Percentiles rank a stretch among this genome's conserved stretches.
Conservation (phyloP, 768 basidiomycete genomes). For the Lactifluus hygrophoroides region DNA sequence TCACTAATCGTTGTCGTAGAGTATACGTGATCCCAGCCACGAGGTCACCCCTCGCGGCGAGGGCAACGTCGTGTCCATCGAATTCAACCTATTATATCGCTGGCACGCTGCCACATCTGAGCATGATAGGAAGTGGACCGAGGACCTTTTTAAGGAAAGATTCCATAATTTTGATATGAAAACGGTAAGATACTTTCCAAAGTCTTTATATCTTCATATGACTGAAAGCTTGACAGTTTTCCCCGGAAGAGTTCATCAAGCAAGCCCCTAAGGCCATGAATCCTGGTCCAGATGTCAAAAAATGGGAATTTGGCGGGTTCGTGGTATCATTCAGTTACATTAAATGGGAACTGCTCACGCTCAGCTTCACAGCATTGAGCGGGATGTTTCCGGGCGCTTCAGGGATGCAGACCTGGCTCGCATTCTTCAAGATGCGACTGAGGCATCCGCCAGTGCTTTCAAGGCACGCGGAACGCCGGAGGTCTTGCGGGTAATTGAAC, state of each 20-base stretch:
- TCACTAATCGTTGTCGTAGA: conserved; percentile 27
- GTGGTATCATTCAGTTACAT: background rate
- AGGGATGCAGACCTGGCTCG: conserved; percentile 52
- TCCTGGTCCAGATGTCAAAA: conserved; percentile 22
- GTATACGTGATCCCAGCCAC: conserved; percentile 43
- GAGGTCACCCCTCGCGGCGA: conserved; percentile 51
- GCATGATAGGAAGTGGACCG: conserved; percentile 2
- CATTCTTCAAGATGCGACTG: conserved; percentile 55
- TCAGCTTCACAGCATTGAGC: conserved; percentile 23
- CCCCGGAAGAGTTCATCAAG: conserved; percentile 23
- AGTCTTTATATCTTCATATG: background rate
- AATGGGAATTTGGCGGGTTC: conserved; percentile 25
- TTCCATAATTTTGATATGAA: background rate
- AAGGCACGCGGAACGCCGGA: conserved; percentile 62
- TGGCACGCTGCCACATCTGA: conserved; percentile 22
- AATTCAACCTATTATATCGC: conserved; percentile 54
- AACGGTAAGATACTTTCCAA: background rate
- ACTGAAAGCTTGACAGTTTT: conserved; percentile 23
- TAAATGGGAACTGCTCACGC: background rate
- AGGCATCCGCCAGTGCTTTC: conserved; percentile 51
- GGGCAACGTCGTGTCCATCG: conserved; percentile 69
- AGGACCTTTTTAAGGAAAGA: background rate
- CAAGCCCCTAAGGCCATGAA: conserved; percentile 24
- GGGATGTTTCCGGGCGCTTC: conserved; percentile 38
- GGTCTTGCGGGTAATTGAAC: conserved; percentile 56